Base-by-base conservation (phyloP, 2,329 filamentous ascomycete species). In the Ampelomyces quisqualis region DNA sequence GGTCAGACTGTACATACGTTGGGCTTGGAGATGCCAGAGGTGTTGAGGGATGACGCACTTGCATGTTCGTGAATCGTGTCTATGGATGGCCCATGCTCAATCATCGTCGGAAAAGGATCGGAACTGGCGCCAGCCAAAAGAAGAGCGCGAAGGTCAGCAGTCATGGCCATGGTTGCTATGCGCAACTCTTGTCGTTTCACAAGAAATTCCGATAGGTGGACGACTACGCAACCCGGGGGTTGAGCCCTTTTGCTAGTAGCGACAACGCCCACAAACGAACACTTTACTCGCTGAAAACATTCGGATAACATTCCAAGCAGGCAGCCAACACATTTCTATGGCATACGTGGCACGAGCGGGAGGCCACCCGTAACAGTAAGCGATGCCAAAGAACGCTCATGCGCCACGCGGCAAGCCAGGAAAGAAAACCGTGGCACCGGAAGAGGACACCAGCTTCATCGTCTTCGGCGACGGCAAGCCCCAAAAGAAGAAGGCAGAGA, bases 351-450 rank as follows among this genome's bases (percentile, higher is more conserved):
- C n/a, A 30, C 11, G 19, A 9, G 20, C 23, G 13, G 13, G 7
- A 17, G 5, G 2, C 27, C 7, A 29, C 14, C 2, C 14, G 15
- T 13, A 15, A 19, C 13, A 15, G 5, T 14, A 23, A 34, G 57
- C 23, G 28, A 76, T 76, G 73, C 71, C 72, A 30, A 76, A 74
- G 49, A 76, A 76, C 58, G 69, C 72, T 35, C 73, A 76, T 47
- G 67, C 71, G 19, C 72, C 73, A 14, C 70, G 73, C 43, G 55
- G 61, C 17, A 65, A 64, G 36, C 51, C 58, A 14, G 58, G 64
- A 31, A 72, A 71, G 50, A 75, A 74, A 28, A 62, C 68, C 18
- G 59, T 53, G 38, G 59, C 51, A n/a, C 71, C 71, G 19, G 70
- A 64, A 34, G 73, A 76, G 40, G 73, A 76, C 36, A 73, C 70